Evolutionary conservation across 352 stramenopile genomes (phyloP).

Genomic region (Saprolegnia diclina): DNA sequence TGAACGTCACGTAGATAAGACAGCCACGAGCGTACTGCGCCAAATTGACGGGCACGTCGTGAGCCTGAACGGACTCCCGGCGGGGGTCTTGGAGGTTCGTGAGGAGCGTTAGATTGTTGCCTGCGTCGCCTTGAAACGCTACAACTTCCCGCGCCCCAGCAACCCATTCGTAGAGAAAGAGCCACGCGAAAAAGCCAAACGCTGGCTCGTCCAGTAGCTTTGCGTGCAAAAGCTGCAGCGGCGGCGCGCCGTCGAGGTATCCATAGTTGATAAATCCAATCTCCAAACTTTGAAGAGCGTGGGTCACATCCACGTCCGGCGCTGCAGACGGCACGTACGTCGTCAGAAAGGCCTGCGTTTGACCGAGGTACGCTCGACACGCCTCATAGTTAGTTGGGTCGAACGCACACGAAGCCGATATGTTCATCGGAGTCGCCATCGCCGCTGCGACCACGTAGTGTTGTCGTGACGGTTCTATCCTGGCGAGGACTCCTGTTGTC

Average conservation of each 20-base stretch:
- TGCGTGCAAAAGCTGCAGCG: neutral
- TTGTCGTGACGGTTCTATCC: neutral
- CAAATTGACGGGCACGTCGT: neutral
- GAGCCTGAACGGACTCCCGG: neutral
- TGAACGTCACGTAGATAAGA: conserved; percentile 1
- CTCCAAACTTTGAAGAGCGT: neutral
- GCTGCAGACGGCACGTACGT: neutral
- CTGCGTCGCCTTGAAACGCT: conserved; percentile 12
- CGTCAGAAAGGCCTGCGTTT: neutral
- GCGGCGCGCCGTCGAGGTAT: neutral
- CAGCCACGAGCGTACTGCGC: neutral
- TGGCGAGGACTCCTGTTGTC: neutral
- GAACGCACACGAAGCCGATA: neutral
- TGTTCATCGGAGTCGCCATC: neutral
- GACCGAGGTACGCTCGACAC: neutral
- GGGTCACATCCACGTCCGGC: neutral
- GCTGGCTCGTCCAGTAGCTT: neutral
- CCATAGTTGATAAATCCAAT: conserved; percentile 11
- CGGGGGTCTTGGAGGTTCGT: neutral
- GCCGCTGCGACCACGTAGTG: neutral
- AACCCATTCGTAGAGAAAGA: conserved; percentile 17
- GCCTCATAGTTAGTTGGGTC: neutral
- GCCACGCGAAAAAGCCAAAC: conserved; percentile 23
- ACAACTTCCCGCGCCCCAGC: neutral
- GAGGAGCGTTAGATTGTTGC: neutral